Evolutionary conservation across 805 yeast species (phyloP).

Genomic region (Brettanomyces sp.): DNA sequence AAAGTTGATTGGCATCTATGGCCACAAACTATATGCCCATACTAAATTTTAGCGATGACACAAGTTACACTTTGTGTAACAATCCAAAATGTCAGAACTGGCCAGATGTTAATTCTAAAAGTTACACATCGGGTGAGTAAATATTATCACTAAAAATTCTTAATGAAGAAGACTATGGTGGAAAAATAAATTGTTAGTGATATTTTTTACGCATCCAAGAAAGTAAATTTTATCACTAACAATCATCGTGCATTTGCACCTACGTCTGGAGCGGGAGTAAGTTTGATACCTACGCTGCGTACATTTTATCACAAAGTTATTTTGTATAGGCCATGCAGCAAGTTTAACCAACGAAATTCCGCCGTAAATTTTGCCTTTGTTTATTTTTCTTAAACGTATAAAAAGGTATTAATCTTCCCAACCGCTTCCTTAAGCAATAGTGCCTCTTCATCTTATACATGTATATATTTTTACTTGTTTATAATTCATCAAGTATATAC

Average conservation of each 20-base stretch:
- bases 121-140: not conserved
- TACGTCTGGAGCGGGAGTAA: not conserved
- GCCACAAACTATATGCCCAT: not conserved
- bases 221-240: constrained; percentile 1
- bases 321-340: too few relatives aligned
- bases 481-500: constrained; percentile 1
- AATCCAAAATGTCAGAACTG: too few relatives aligned
- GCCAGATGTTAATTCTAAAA: not conserved
- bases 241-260: not conserved
- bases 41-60: not conserved
- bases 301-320: too few relatives aligned
- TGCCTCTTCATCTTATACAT: not conserved
- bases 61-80: too few relatives aligned
- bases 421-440: not conserved
- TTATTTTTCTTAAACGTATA: not conserved
- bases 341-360: too few relatives aligned
- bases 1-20: too few relatives aligned
- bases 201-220: not conserved
- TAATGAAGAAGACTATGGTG: too few relatives aligned
- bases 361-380: too few relatives aligned
- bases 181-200: not conserved
- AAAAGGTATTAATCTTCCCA: not conserved
- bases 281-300: too few relatives aligned
- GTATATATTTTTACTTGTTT: not conserved
- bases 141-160: not conserved